These are phyloP conservation scores for Aspergillus cavernicola DNA, from an alignment of 495 filamentous ascomycete species.

Conservation along the genomic window DNA sequence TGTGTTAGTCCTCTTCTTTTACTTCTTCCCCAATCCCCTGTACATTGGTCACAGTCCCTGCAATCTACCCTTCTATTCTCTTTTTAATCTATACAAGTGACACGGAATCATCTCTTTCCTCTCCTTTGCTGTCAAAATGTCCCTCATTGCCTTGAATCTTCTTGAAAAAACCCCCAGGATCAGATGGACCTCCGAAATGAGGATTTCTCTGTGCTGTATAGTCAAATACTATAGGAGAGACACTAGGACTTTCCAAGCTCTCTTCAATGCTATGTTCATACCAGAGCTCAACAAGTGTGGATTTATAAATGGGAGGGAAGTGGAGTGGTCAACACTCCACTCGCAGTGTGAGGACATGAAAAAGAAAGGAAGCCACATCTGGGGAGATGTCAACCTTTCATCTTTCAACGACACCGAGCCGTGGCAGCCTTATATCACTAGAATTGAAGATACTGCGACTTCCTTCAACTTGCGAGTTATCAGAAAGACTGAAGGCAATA, in stretches of 20 bases:
- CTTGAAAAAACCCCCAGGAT: neutral
- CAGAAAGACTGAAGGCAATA: conserved; percentile 14
- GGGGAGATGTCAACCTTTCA: conserved; percentile 24
- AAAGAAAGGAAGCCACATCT: conserved; percentile 12
- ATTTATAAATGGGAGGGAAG: neutral
- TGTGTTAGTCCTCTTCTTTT: too few relatives aligned
- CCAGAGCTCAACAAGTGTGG: conserved; percentile 18
- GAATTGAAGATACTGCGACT: conserved; percentile 18
- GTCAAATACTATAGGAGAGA: conserved; percentile 24
- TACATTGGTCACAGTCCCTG: too few relatives aligned
- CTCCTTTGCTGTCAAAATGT: neutral
- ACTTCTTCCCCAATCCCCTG: too few relatives aligned
- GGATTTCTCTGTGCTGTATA: conserved; percentile 2
- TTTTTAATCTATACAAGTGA: too few relatives aligned
- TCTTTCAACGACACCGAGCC: conserved; percentile 14
- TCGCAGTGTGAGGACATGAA: conserved; percentile 26
- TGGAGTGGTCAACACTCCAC: conserved; percentile 9
- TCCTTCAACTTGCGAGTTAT: conserved; percentile 9
- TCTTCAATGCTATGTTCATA: conserved; percentile 27
- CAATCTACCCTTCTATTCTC: too few relatives aligned
- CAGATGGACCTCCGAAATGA: conserved; percentile 3
- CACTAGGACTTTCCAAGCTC: neutral
- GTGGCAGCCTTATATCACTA: conserved; percentile 18
- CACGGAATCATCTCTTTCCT: neutral
- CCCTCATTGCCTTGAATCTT: neutral